Conservation (phyloP, 179 eudicot species). For the Gypsophila paniculata region DNA sequence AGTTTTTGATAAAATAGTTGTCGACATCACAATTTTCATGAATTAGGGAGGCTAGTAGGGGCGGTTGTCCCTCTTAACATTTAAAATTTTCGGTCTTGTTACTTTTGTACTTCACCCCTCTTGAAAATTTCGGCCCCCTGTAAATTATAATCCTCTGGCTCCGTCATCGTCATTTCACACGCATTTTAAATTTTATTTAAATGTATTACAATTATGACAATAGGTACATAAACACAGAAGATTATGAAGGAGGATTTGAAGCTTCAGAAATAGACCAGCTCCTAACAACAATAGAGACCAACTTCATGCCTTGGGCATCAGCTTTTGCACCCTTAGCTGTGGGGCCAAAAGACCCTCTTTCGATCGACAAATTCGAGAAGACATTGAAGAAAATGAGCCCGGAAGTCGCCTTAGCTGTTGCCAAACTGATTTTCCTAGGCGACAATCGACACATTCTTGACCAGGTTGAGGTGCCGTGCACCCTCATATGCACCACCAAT, state of each 20-base stretch:
- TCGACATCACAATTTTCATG: no score
- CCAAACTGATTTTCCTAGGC: conserved; percentile 56
- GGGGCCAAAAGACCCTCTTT: conserved; percentile 44
- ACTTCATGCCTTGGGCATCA: conserved; percentile 56
- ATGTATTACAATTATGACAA: neutral
- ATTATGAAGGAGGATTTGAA: conserved; percentile 84
- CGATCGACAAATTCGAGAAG: conserved; percentile 34
- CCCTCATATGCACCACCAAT: conserved; percentile 51
- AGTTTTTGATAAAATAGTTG: no score
- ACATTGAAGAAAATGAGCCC: conserved; percentile 55
- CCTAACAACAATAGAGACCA: conserved; percentile 46
- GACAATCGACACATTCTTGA: conserved; percentile 61
- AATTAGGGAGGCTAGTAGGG: no score
- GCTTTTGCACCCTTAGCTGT: conserved; percentile 47
- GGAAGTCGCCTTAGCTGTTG: conserved; percentile 50
- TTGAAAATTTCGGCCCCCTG: no score
- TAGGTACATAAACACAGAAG: conserved; percentile 71
- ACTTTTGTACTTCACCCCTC: no score
- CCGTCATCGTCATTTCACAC: no score
- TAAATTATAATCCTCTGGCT: no score
- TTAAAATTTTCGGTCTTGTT: no score
- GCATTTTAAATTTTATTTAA: neutral
- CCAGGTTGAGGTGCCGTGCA: conserved; percentile 56
- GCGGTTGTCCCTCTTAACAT: no score
- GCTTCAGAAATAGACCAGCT: conserved; percentile 52